Conservation (phyloP, 148 eudicot genomes). For the Camellia sinensis region DNA sequence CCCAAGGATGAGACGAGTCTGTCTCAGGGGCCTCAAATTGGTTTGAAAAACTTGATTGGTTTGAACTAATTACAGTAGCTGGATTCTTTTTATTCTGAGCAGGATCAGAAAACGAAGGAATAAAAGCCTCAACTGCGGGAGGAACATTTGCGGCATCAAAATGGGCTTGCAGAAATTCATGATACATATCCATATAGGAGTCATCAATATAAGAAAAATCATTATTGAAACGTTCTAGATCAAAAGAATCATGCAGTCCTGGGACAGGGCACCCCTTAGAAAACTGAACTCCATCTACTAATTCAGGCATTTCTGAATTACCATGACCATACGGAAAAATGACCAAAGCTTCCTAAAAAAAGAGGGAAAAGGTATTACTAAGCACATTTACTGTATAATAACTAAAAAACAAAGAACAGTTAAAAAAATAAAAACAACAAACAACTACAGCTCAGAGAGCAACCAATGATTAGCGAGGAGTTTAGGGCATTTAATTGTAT, state of each 20-base stretch:
- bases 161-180: conserved; percentile 57
- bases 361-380: background rate
- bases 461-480: background rate
- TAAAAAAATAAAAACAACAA: too few relatives aligned
- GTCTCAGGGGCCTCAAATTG: conserved; percentile 11
- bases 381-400: background rate
- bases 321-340: conserved; percentile 12
- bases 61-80: conserved; percentile 27
- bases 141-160: conserved; percentile 71
- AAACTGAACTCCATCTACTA: conserved; percentile 17
- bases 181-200: conserved; percentile 34
- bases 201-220: conserved; percentile 32
- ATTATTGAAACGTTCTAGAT: conserved; percentile 29
- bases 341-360: conserved; percentile 33
- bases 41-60: conserved; percentile 11
- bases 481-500: background rate
- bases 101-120: conserved; percentile 55
- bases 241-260: conserved; percentile 8
- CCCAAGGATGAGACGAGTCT: conserved; percentile 11
- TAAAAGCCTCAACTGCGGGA: conserved; percentile 62
- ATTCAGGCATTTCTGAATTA: conserved; percentile 16
- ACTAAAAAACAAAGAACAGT: background rate
- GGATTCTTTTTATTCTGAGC: conserved; percentile 22
- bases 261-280: conserved; percentile 17
- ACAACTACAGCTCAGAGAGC: background rate